Evolutionary conservation across 441 rosid genomes (phyloP).

Genomic region (Melastoma candidum): DNA sequence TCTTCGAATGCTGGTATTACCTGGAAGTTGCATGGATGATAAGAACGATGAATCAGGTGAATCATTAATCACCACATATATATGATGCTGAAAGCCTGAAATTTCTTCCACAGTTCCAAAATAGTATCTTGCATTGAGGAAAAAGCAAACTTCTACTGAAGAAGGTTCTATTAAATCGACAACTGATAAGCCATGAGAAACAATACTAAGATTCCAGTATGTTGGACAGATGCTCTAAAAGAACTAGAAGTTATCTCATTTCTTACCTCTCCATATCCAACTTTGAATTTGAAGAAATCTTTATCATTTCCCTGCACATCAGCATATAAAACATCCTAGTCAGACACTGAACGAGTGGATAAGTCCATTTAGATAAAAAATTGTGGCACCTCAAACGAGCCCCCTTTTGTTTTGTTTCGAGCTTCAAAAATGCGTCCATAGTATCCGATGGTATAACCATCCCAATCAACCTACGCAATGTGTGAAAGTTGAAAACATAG

Average conservation of each 20-base stretch:
- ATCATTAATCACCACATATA: slow-evolving; percentile 5
- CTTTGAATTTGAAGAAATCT: slow-evolving; percentile 68
- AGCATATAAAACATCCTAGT: slow-evolving; percentile 11
- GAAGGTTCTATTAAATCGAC: no score
- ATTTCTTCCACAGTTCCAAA: neutral
- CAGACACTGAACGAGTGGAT: neutral
- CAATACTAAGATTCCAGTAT: neutral
- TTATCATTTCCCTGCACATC: slow-evolving; percentile 79
- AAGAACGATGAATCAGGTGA: neutral
- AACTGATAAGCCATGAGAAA: neutral
- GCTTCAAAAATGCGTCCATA: slow-evolving; percentile 99
- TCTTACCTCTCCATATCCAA: slow-evolving; percentile 67
- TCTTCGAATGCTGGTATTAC: slow-evolving; percentile 97
- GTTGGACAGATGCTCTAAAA: neutral
- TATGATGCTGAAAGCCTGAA: neutral
- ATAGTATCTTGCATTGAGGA: no score
- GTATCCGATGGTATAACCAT: slow-evolving; percentile 94
- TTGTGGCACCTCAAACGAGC: slow-evolving; percentile 73
- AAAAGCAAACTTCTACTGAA: no score
- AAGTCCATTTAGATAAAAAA: neutral
- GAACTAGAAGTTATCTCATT: neutral
- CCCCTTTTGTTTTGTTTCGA: slow-evolving; percentile 93
- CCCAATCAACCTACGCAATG: slow-evolving; percentile 79
- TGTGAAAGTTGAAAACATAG: neutral
- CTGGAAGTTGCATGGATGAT: slow-evolving; percentile 26